Evolutionary conservation across 140 eudicot species (phyloP).

Genomic region (Bidens hawaiensis): DNA sequence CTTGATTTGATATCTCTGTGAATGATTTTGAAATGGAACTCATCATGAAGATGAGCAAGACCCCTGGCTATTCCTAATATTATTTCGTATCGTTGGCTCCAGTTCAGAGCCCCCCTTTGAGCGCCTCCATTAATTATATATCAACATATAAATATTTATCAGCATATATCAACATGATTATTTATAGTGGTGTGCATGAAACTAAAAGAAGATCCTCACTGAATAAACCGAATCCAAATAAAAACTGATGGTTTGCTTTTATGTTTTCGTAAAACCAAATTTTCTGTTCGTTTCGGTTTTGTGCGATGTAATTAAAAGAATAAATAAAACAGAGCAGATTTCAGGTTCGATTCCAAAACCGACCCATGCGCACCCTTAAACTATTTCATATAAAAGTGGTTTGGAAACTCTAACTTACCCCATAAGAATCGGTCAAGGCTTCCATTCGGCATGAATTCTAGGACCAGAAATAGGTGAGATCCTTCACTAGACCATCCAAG

Average conservation of each 20-base stretch:
- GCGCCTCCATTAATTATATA: conserved; percentile 6
- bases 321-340: no score
- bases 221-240: no score
- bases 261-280: no score
- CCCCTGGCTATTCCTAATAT: conserved; percentile 15
- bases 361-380: no score
- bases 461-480: neutral
- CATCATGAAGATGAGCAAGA: conserved; percentile 8
- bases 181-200: no score
- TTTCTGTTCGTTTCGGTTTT: no score
- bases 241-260: no score
- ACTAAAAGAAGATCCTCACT: no score
- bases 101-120: neutral
- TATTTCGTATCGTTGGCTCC: conserved; percentile 13
- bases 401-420: neutral
- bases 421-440: conserved; percentile 3
- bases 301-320: no score
- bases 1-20: conserved; percentile 9
- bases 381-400: neutral
- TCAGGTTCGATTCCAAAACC: no score
- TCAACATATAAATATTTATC: neutral
- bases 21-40: conserved; percentile 7
- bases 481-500: conserved; percentile 7
- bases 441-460: neutral
- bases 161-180: neutral